Percentiles rank a stretch among this genome's conserved stretches.
Conservation (phyloP, 768 basidiomycete genomes). For the Strobilomyces confusus region DNA sequence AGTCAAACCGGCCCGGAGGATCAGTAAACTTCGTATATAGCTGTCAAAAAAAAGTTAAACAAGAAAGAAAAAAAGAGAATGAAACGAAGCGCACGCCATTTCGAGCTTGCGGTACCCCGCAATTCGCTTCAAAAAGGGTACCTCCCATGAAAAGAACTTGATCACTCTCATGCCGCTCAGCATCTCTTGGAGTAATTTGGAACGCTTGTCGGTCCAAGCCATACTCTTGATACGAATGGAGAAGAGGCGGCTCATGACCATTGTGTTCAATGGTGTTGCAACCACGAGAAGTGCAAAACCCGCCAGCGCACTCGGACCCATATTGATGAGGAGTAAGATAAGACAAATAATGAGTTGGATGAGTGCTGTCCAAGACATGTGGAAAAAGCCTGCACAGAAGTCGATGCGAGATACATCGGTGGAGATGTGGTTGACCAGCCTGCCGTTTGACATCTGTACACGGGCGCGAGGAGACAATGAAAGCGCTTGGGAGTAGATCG, state of each 20-base stretch:
- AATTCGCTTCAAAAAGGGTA: slow-evolving; percentile 73
- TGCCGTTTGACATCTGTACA: slow-evolving; percentile 78
- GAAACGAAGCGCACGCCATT: slow-evolving; percentile 43
- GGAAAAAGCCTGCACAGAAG: slow-evolving; percentile 77
- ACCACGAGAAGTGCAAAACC: slow-evolving; percentile 64
- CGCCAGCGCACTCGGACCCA: slow-evolving; percentile 58
- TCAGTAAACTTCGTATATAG: slow-evolving; percentile 61
- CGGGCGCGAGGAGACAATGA: slow-evolving; percentile 75
- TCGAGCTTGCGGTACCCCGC: slow-evolving; percentile 67
- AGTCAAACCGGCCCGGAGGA: slow-evolving; percentile 63
- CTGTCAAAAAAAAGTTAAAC: slow-evolving; percentile 27
- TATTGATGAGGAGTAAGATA: slow-evolving; percentile 63
- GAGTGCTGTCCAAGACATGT: slow-evolving; percentile 74
- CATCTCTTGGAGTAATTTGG: slow-evolving; percentile 86
- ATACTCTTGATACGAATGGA: slow-evolving; percentile 67
- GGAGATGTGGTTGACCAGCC: slow-evolving; percentile 90
- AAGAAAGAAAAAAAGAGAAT: slow-evolving; percentile 5
- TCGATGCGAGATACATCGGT: slow-evolving; percentile 91
- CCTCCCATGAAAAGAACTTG: slow-evolving; percentile 90
- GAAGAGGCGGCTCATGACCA: slow-evolving; percentile 63
- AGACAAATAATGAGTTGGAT: slow-evolving; percentile 79
- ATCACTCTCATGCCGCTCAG: slow-evolving; percentile 87
- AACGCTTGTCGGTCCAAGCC: slow-evolving; percentile 87
- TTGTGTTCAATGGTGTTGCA: slow-evolving; percentile 67
- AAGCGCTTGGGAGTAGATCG: slow-evolving; percentile 78